Percentiles rank a stretch among this genome's conserved stretches.
Evolutionary conservation across 2,329 filamentous ascomycete genomes (phyloP).

Genomic region (Lomentospora prolificans): DNA sequence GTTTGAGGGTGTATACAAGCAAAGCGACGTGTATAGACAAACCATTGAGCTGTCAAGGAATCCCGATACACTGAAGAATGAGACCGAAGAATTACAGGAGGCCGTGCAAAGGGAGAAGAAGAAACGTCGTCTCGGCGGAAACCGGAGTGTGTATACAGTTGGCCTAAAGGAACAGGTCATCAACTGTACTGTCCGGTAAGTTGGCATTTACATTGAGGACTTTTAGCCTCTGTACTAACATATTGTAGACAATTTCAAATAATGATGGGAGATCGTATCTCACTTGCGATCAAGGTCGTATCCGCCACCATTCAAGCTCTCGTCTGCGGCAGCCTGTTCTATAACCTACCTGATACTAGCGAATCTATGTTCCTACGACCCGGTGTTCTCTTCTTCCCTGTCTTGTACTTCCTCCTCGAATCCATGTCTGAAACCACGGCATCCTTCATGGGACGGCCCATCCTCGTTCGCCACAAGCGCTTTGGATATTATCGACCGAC

Average conservation of each 20-base stretch:
- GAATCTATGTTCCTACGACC: constrained; percentile 43
- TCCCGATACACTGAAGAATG: constrained; percentile 19
- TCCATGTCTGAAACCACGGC: constrained; percentile 23
- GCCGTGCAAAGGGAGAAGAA: constrained; percentile 17
- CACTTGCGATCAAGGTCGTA: constrained; percentile 28
- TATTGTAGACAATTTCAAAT: constrained; percentile 22
- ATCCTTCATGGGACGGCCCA: constrained; percentile 20
- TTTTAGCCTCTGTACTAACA: too few relatives aligned
- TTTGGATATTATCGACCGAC: constrained; percentile 23
- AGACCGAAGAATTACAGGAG: constrained; percentile 33
- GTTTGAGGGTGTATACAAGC: constrained; percentile 36
- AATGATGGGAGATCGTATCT: constrained; percentile 21
- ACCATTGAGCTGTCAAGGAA: not conserved
- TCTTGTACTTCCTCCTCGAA: constrained; percentile 35
- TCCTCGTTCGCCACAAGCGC: constrained; percentile 21
- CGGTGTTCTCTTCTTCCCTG: constrained; percentile 22
- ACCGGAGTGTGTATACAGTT: constrained; percentile 17
- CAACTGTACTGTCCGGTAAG: constrained; percentile 31
- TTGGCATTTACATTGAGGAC: too few relatives aligned
- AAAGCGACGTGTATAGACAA: constrained; percentile 24
- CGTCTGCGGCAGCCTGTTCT: constrained; percentile 57
- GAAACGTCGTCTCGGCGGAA: constrained; percentile 12
- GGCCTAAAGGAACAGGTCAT: constrained; percentile 17
- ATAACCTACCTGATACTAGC: constrained; percentile 45
- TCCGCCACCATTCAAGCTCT: constrained; percentile 58